Percentiles rank a stretch among this genome's conserved stretches.
Conservation (phyloP, 768 basidiomycete genomes). For the Dioszegia hungarica region DNA sequence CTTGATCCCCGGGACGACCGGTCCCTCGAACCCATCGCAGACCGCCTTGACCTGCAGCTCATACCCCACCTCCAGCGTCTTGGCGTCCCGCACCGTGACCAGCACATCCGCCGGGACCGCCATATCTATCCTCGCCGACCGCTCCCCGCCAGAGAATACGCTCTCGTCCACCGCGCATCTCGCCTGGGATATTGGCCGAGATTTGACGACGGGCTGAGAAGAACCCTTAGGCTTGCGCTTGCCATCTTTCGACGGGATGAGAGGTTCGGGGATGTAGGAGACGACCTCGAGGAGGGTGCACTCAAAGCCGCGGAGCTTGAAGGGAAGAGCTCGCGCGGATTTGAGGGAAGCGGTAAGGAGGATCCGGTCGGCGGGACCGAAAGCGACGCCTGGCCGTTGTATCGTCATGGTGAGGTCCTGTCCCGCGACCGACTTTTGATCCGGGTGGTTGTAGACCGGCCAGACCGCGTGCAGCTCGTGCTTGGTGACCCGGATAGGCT, state of each 20-base stretch:
- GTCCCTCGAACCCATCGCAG: conserved; percentile 55
- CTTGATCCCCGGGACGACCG: conserved; percentile 51
- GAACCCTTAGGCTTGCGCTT: conserved; percentile 35
- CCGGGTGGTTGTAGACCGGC: conserved; percentile 61
- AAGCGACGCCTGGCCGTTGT: conserved; percentile 71
- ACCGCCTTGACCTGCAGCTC: conserved; percentile 70
- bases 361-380: conserved; percentile 78
- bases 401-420: conserved; percentile 66
- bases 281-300: conserved; percentile 72
- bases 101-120: conserved; percentile 61
- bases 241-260: conserved; percentile 55
- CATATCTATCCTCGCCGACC: conserved; percentile 59
- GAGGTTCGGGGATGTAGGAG: neutral
- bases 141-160: conserved; percentile 65
- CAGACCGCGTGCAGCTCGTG: conserved; percentile 90
- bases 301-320: conserved; percentile 77
- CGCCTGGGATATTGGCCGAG: conserved; percentile 54
- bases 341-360: conserved; percentile 66
- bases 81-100: conserved; percentile 68
- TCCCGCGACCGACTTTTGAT: conserved; percentile 15
- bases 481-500: conserved; percentile 79
- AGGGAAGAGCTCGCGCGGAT: conserved; percentile 63
- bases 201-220: conserved; percentile 60
- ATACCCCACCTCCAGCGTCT: conserved; percentile 72
- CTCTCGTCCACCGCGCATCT: conserved; percentile 62